phyloP scores from a whole-genome alignment of 1,139 yeast species.

The Magnusiomyces tetraspermus region DNA sequence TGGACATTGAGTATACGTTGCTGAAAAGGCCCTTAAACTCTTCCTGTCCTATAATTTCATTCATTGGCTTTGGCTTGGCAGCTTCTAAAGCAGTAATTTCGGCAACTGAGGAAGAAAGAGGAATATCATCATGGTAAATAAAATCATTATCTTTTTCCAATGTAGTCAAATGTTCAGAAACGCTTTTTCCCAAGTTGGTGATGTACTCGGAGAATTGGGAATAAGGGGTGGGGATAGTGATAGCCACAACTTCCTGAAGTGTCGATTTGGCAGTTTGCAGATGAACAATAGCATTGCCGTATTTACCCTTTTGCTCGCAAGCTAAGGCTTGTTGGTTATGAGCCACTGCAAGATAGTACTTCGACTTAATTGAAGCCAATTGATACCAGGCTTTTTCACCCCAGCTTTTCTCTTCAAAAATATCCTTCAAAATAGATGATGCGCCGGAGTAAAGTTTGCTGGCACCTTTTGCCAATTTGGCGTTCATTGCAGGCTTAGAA shows the following conservation, averaged over 20 bases:
- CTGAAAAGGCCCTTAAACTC: conserved; percentile 52
- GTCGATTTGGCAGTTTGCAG: conserved; percentile 40
- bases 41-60: conserved; percentile 41
- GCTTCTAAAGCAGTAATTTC: conserved; percentile 68
- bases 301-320: conserved; percentile 43
- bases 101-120: conserved; percentile 46
- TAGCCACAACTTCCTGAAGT: conserved; percentile 21
- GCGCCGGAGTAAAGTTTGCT: conserved; percentile 49
- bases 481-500: conserved; percentile 47
- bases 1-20: conserved; percentile 74
- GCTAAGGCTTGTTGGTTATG: conserved; percentile 46
- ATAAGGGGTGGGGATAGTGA: conserved; percentile 20
- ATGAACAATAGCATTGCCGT: conserved; percentile 72
- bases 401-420: conserved; percentile 44
- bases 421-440: conserved; percentile 36
- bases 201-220: conserved; percentile 20
- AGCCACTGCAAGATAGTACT: conserved; percentile 41
- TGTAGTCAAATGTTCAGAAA: conserved; percentile 39
- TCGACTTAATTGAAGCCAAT: conserved; percentile 37
- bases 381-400: conserved; percentile 43
- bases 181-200: conserved; percentile 26
- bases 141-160: conserved; percentile 78
- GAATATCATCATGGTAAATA: conserved; percentile 72
- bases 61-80: conserved; percentile 51
- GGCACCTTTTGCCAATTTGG: conserved; percentile 63